Base-by-base conservation (phyloP, 164 flowering plant species). In the Paratinospora sagittata region DNA sequence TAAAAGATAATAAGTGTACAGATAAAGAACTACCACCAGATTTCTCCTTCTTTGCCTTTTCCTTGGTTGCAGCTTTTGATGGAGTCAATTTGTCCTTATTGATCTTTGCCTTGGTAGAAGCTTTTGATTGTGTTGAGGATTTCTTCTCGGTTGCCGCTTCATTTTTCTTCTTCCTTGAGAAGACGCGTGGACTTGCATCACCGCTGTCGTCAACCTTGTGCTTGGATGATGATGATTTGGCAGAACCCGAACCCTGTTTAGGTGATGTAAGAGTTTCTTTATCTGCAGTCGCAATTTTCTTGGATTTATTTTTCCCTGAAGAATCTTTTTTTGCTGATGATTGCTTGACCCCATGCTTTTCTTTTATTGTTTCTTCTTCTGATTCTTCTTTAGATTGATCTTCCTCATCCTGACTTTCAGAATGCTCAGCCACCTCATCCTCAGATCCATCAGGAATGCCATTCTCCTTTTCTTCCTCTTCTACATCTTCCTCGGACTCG, bases 351-450 rank as follows among this genome's bases (percentile, higher is more conserved):
- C 66, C 75, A 65, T 69, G 66, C 73, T 81, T 86, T 27, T 60
- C 76, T 72, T 88, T 87, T 65, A 65, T 57, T 6, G 68, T 66
- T 27, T 85, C 88, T 55, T 84, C 89, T 69, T 84, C 89, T 33
- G 88, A 85, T 66, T 78, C 79, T 67, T 76, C 89, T 67, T 85
- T 87, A 58, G 88, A 84, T 65, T 78, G 82, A 70, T 72, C 78
- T 72, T 74, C 76, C 67, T 84, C 79, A 30, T 88, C 86, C 75
- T 89, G 87, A 77, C 86, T 86, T 68, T 83, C 87, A 69, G 91
- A 88, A 67, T 76, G 81, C 65, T 83, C 88, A 69, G 90, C 72
- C 75, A 76, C 76, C 67, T 84, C 88, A 77, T 85, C 88, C 62
- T 86, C 93, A 65, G 89, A 84, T 71, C 70, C 81, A 72, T 80